These are phyloP conservation scores for Taphrina flavorubra DNA, from an alignment of 1,139 yeast genomes.

Conservation along the genomic window DNA sequence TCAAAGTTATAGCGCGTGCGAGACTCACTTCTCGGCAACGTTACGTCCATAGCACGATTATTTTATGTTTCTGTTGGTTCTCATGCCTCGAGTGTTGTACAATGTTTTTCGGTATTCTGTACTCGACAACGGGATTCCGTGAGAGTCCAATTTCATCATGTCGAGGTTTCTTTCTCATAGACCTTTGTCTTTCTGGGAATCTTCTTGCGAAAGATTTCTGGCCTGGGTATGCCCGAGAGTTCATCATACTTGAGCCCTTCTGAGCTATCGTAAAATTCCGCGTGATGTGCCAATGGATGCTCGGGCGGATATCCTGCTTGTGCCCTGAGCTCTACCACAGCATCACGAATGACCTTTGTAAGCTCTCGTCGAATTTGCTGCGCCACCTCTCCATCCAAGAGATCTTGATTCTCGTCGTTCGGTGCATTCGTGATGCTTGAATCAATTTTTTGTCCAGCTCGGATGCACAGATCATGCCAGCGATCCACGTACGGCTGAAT, in stretches of 20 bases:
- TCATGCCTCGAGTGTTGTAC: neutral
- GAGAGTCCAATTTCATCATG: neutral
- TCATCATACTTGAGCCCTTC: slow-evolving; percentile 39
- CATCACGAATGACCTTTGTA: slow-evolving; percentile 69
- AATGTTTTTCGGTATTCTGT: neutral
- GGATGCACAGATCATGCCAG: slow-evolving; percentile 59
- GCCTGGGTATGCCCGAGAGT: slow-evolving; percentile 31
- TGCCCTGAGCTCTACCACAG: slow-evolving; percentile 66
- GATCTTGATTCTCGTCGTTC: slow-evolving; percentile 50
- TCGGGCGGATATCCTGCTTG: slow-evolving; percentile 63
- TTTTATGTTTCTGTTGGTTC: too few relatives aligned
- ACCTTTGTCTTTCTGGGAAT: slow-evolving; percentile 16
- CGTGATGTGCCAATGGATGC: slow-evolving; percentile 50
- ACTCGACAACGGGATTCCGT: neutral
- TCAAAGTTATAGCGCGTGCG: neutral
- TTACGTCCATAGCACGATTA: neutral
- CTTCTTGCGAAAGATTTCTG: slow-evolving; percentile 36
- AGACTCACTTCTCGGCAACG: neutral
- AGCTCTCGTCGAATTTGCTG: slow-evolving; percentile 67
- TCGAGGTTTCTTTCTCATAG: slow-evolving; percentile 28
- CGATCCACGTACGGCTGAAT: slow-evolving; percentile 51
- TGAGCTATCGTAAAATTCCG: slow-evolving; percentile 31
- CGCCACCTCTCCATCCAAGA: slow-evolving; percentile 69
- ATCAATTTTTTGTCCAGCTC: slow-evolving; percentile 60
- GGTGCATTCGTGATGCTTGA: neutral